These are phyloP conservation scores for Fusarium tjaetaba DNA, from an alignment of 2,329 filamentous ascomycete species.

Conservation along the genomic window DNA sequence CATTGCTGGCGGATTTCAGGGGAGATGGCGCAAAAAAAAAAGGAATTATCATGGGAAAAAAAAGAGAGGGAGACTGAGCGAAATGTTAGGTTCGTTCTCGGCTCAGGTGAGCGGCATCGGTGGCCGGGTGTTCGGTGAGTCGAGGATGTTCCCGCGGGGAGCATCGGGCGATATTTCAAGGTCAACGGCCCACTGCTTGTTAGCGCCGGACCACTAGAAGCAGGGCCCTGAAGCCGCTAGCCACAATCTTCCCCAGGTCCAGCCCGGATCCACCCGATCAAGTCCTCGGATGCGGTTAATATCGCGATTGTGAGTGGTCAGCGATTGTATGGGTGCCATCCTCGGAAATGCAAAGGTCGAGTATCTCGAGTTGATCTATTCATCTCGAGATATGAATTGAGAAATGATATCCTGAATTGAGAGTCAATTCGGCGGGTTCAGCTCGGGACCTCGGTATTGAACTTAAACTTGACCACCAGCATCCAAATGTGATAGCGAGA, in stretches of 20 bases:
- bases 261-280: slow-evolving; percentile 37
- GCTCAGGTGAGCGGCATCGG: slow-evolving; percentile 37
- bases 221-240: slow-evolving; percentile 21
- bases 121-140: slow-evolving; percentile 31
- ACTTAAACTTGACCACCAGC: background rate
- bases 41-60: background rate
- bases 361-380: background rate
- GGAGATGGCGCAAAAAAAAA: background rate
- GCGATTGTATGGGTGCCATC: background rate
- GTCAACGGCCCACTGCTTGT: slow-evolving; percentile 30
- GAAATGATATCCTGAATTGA: background rate
- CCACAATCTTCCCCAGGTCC: slow-evolving; percentile 26
- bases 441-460: slow-evolving; percentile 22
- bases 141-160: slow-evolving; percentile 20
- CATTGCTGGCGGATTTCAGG: background rate
- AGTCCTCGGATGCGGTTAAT: slow-evolving; percentile 21
- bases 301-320: slow-evolving; percentile 16
- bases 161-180: slow-evolving; percentile 37
- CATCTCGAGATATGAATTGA: background rate
- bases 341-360: background rate
- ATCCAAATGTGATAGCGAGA: background rate
- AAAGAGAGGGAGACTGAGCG: background rate
- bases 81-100: slow-evolving; percentile 11
- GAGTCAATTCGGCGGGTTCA: slow-evolving; percentile 7
- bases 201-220: slow-evolving; percentile 35